Base-by-base conservation (phyloP, 441 rosid species). In the Caryocar brasiliense region DNA sequence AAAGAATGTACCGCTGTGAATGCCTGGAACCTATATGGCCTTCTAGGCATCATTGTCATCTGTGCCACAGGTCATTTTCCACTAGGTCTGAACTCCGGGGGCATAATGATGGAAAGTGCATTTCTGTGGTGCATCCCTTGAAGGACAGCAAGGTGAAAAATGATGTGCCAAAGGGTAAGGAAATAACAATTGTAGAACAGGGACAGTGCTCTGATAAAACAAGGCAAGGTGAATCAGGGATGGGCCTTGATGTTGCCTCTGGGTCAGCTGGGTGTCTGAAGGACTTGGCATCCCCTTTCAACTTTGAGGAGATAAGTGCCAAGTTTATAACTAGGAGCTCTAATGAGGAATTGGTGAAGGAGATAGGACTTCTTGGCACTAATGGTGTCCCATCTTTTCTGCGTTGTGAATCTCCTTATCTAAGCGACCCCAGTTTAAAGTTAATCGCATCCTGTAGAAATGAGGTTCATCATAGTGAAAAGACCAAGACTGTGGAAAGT, bases 291-390 rank as follows among this genome's bases (percentile, higher is more conserved):
- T 60, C 74, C 51, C 84, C 84, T 21, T 70, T 61, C 62, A 56
- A 70, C 37, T 33, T 78, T 28, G 73, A 70, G 11, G 81, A 70
- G 66, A 65, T 78, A 56, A 56, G 77, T 60, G 44, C 67, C 7
- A 71, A 62, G 73, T 76, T 79, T 54, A 46, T 71, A 8, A 64
- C 75, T n/a, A 62, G 51, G 32, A 68, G 53, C 59, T 76, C 74
- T 17, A 66, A 61, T 58, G 71, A 71, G 68, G 81, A 73, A 18
- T 58, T 76, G 68, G 74, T 79, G 40, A 59, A 53, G 69, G 74
- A 73, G 45, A 76, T 79, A 21, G 85, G 85, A 38, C 78, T 79
- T 51, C 66, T 79, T n/a, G 79, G 85, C 52, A 68, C 77, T 30
- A 63, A 70, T 50, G 80, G 85, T 12, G 32, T 59, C 45, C 76